Percentiles rank a stretch among this genome's conserved stretches.
Conservation (phyloP, 805 yeast species). For the Yarrowia bubula region DNA sequence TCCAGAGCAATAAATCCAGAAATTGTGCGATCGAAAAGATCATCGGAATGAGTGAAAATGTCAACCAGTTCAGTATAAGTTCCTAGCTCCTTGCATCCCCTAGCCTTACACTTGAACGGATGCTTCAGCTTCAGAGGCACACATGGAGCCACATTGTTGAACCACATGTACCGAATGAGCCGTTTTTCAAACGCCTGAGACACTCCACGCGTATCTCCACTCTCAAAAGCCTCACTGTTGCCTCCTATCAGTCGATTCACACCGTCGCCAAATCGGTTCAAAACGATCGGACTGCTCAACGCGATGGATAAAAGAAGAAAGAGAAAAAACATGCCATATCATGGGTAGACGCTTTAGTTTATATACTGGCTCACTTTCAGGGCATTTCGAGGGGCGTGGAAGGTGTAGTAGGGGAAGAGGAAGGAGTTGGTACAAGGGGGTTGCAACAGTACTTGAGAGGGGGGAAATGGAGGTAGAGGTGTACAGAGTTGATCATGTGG, state of each 20-base stretch:
- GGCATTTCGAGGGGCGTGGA: slow-evolving; percentile 9
- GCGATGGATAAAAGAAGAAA: background rate
- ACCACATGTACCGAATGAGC: slow-evolving; percentile 11
- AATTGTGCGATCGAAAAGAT: background rate
- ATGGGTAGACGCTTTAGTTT: background rate
- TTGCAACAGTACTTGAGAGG: background rate
- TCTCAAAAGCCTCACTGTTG: background rate
- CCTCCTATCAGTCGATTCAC: slow-evolving; percentile 4
- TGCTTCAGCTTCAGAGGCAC: slow-evolving; percentile 1
- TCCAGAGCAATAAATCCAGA: slow-evolving; percentile 14
- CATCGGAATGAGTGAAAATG: background rate
- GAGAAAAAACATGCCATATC: background rate
- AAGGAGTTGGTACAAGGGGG: background rate
- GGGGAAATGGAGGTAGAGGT: too few species aligned
- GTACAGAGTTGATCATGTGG: too few species aligned
- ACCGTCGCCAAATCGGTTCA: background rate
- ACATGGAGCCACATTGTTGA: slow-evolving; percentile 17
- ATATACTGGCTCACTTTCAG: background rate
- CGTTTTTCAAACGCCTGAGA: background rate
- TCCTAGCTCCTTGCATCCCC: slow-evolving; percentile 6
- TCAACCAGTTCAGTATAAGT: slow-evolving; percentile 4
- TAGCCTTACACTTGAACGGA: slow-evolving; percentile 3
- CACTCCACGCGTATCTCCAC: background rate
- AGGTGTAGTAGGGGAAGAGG: background rate
- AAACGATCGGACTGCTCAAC: background rate